Evolutionary conservation across 1,139 yeast genomes (phyloP).

Genomic region (Kazachstania sp.): DNA sequence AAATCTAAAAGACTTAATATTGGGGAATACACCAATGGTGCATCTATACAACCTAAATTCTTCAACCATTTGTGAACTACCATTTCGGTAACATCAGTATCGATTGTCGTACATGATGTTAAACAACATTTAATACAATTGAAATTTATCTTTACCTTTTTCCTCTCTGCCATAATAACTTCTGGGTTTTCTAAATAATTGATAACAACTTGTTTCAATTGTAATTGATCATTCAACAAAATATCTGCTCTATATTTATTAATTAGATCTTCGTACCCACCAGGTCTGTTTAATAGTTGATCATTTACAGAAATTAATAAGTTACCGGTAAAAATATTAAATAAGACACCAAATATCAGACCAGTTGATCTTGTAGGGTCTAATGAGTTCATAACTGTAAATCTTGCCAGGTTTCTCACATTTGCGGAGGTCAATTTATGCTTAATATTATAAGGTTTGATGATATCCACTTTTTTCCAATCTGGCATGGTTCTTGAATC

Average conservation of each 20-base stretch:
- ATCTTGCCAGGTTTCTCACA: constrained; percentile 16
- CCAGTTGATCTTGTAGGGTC: constrained; percentile 89
- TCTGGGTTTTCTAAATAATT: constrained; percentile 90
- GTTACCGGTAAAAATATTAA: constrained; percentile 81
- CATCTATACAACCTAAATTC: constrained; percentile 77
- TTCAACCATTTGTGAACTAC: constrained; percentile 85
- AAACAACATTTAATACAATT: constrained; percentile 81
- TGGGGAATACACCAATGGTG: constrained; percentile 79
- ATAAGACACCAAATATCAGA: constrained; percentile 67
- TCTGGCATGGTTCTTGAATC: constrained; percentile 46
- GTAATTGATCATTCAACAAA: constrained; percentile 76
- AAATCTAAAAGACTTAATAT: constrained; percentile 83
- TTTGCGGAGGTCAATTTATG: constrained; percentile 5
- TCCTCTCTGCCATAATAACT: constrained; percentile 63
- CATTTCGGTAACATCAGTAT: constrained; percentile 87
- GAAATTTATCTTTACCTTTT: constrained; percentile 61
- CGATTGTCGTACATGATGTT: constrained; percentile 85
- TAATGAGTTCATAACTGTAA: constrained; percentile 57
- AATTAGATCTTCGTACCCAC: constrained; percentile 75
- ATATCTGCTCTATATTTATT: constrained; percentile 65
- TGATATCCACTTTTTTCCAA: constrained; percentile 30
- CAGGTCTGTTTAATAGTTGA: constrained; percentile 67
- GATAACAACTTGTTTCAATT: constrained; percentile 85
- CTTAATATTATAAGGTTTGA: constrained; percentile 33
- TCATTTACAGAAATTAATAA: constrained; percentile 74